Base-by-base conservation (phyloP, 2,329 filamentous ascomycete genomes). In the Fusarium sp. region DNA sequence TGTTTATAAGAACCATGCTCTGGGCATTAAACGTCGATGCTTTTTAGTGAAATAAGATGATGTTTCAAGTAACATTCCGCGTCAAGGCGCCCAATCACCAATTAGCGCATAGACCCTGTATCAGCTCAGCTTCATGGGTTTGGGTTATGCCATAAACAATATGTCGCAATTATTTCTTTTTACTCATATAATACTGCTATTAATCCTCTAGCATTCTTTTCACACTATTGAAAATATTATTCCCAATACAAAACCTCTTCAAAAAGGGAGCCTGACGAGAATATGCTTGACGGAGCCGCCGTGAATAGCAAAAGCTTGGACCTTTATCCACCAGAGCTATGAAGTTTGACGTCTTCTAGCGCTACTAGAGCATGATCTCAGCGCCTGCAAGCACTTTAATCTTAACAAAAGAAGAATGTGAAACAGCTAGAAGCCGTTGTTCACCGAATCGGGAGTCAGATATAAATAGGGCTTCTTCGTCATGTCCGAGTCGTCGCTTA, bases 31-130 rank as follows among this genome's bases (percentile, higher is more conserved):
- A 52, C 27, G 20, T 25, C 24, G 15, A 54, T 52, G 44, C 59
- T 61, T 40, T 61, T 60, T 43, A 60, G 46, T 49, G 44, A 61
- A 61, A 52, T 62, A 44, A 62, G 38, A 47, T 43, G 34, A 11
- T 61, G 56, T 62, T 59, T 61, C 59, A 42, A 52, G 22, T 45
- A 30, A 30, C 8, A 34, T 52, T 20, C 38, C 44, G 20, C 44
- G 10, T 34, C 27, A 44, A 32, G 34, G 24, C 46, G 29, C 2
- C 59, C 29, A 62, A 62, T 62, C 56, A 32, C 29, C 8, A 18
- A 18, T 5, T 52, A 44, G 16, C 20, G 18, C 18, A 42, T 57
- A 15, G 22, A 50, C 43, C 18, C 34, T 53, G 2, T 18, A 53
- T 43, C 22, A n/a, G 27, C 5, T 29, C 50, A 53, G 50, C 50